Evolutionary conservation across 164 flowering plant genomes (phyloP).

Genomic region (Hamamelis virginiana): DNA sequence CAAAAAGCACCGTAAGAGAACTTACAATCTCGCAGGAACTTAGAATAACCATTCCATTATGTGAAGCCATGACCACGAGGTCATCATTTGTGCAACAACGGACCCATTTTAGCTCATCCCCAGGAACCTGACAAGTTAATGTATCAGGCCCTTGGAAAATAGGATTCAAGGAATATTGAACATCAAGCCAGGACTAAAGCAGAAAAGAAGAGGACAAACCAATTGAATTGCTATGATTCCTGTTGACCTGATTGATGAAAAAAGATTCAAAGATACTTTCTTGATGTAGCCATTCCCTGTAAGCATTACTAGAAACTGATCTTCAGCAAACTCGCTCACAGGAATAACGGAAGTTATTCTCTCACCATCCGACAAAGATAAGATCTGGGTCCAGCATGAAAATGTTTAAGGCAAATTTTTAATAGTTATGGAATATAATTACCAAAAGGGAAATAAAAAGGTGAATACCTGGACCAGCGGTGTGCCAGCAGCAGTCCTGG

Average conservation of each 20-base stretch:
- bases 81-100: constrained; percentile 82
- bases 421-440: background rate
- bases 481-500: constrained; percentile 89
- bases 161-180: background rate
- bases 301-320: constrained; percentile 90
- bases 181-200: background rate
- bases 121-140: constrained; percentile 67
- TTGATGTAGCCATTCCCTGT: constrained; percentile 93
- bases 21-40: constrained; percentile 74
- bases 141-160: constrained; percentile 4
- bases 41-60: constrained; percentile 82
- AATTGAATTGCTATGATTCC: constrained; percentile 96
- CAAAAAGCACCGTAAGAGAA: constrained; percentile 1
- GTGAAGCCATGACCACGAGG: constrained; percentile 92
- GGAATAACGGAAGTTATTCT: constrained; percentile 94
- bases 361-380: constrained; percentile 89
- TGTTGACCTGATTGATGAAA: constrained; percentile 81
- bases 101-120: constrained; percentile 98
- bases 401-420: background rate
- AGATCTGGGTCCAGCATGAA: constrained; percentile 48
- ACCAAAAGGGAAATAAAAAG: background rate
- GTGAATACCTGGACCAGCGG: constrained; percentile 79
- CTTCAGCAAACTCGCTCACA: constrained; percentile 77
- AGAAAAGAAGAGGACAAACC: constrained; percentile 49
- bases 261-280: constrained; percentile 75